Evolutionary conservation across 2,329 filamentous ascomycete genomes (phyloP).

Genomic region (Colletotrichum gigasporum): DNA sequence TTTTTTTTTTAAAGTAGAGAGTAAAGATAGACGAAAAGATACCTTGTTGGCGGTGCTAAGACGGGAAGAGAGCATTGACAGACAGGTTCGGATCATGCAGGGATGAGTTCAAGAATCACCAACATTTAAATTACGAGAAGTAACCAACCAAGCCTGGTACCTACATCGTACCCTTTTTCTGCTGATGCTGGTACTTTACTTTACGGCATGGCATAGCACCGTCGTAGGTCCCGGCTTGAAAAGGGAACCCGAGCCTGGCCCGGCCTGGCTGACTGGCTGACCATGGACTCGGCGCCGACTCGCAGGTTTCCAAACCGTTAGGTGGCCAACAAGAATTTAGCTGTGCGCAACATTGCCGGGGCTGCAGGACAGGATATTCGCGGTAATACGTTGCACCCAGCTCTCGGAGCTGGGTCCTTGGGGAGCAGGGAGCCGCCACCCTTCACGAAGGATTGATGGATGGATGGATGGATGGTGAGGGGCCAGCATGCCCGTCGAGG

Average conservation of each 20-base stretch:
- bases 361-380: background rate
- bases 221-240: background rate
- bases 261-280: background rate
- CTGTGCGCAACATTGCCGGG: background rate
- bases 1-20: too few species aligned
- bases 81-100: slow-evolving; percentile 1
- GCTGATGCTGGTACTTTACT: background rate
- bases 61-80: slow-evolving; percentile 8
- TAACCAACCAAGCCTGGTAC: too few species aligned
- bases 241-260: background rate
- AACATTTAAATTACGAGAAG: background rate
- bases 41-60: background rate
- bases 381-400: background rate
- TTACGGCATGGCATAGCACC: too few species aligned
- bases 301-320: background rate
- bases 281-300: slow-evolving; percentile 4
- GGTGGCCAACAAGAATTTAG: too few species aligned
- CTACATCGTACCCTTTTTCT: background rate
- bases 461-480: background rate
- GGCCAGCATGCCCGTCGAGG: background rate
- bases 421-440: slow-evolving; percentile 5
- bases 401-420: slow-evolving; percentile 2
- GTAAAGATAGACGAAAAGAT: too few species aligned
- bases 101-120: background rate
- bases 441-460: background rate